These are phyloP conservation scores for Thielaviopsis populi DNA, from an alignment of 2,329 filamentous ascomycete species.

Conservation along the genomic window DNA sequence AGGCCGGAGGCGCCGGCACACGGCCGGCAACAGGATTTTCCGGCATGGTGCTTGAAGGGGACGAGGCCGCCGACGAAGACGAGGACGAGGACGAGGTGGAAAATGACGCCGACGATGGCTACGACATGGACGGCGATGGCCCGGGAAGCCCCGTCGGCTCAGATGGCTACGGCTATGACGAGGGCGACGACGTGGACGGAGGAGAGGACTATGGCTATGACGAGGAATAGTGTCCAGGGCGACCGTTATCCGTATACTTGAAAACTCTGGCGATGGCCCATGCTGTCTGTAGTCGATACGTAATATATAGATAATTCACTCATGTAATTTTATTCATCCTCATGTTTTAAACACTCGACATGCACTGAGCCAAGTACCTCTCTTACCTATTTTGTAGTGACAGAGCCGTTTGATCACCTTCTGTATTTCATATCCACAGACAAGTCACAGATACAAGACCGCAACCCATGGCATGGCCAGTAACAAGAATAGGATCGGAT, in stretches of 20 bases:
- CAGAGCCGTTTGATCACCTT: no score
- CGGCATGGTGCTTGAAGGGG: conserved; percentile 23
- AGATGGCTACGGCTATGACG: conserved; percentile 24
- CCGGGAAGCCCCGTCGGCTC: conserved; percentile 23
- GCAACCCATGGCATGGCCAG: neutral
- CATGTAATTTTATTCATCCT: no score
- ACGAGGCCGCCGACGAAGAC: conserved; percentile 27
- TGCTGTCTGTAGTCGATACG: no score
- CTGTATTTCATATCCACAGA: no score
- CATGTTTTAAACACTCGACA: no score
- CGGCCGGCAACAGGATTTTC: conserved; percentile 35
- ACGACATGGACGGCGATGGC: conserved; percentile 24
- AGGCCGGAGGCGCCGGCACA: conserved; percentile 28
- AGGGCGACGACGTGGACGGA: conserved; percentile 19
- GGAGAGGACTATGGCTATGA: conserved; percentile 10
- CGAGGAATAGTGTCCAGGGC: neutral
- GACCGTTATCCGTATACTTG: neutral
- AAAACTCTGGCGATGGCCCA: neutral
- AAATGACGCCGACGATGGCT: conserved; percentile 25
- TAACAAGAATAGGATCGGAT: neutral
- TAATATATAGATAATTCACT: no score
- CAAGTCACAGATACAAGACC: no score
- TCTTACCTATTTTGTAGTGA: no score
- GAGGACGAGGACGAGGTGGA: conserved; percentile 26
- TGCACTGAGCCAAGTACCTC: no score